Evolutionary conservation across 805 yeast species (phyloP), one percentile per base, ranked within the genome.

Genomic region (Phaffomyces antillensis): DNA sequence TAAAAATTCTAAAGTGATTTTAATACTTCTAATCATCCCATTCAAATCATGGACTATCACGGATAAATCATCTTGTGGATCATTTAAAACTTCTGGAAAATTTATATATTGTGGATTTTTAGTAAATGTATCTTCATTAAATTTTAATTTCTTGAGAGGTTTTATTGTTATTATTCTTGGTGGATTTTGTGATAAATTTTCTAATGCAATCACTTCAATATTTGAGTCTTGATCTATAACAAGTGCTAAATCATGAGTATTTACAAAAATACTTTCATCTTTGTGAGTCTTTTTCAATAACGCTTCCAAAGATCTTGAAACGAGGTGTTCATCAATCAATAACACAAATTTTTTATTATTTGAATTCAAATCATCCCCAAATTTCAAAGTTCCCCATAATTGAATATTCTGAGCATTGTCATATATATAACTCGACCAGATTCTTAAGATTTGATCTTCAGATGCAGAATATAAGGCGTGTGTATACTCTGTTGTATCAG

Each of bases 351-450:
- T 53, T 41, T 58, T 53, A 10, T 58, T 53, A 11, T 42, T 18
- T 11, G 33, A 24, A 1, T 44, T 39, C 3, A 39, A 15, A 25
- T 49, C 52, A 26, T 51, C 49, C 26, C 28, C 37, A 8, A 74
- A 48, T 40, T 66, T 62, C 3, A 75, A 31, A 4, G 73, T 63
- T 1, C 82, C 83, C 79, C 86, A 80, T 39, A 69, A 66, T 48
- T 71, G 79, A 18, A 81, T 70, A 38, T 73, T 73, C 44, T 73
- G 75, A 35, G 76, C 79, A n/a, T 73, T 75, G 34, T 75, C 81
- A 43, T 71, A 64, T 49, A 80, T 84, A 59, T 73, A 78, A 17
- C 83, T 75, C 0, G 84, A 75, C 86, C 90, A 88, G 0, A 84
- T 73, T 26, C 88, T 68, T 37, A 90, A 56, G 11, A 71, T 68